Base-by-base conservation (phyloP, 2,329 filamentous ascomycete species). In the Hypomyces rosellus region DNA sequence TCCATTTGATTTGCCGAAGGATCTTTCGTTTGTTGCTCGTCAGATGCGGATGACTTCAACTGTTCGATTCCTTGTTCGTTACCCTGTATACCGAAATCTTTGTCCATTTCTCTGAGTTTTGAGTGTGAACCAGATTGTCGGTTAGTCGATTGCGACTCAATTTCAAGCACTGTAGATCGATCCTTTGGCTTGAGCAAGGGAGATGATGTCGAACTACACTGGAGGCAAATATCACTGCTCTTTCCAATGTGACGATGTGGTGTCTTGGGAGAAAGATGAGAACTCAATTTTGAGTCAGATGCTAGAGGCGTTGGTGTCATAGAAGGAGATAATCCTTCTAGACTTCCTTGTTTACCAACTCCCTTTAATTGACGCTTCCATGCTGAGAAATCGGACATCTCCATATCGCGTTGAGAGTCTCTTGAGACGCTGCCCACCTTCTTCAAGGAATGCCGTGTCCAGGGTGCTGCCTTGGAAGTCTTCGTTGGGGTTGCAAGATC, bases 351-450 rank as follows among this genome's bases (percentile, higher is more conserved):
- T 2, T 30, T 34, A 14, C 20, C n/a, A 12, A 45, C 15, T 18
- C 45, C 47, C 20, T 37, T 44, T 30, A 50, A 20, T 36, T 44
- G 51, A 36, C 44, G 48, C 38, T 45, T 53, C 51, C 48, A 50
- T 4, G 34, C 30, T 41, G 51, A 50, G n/a, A 44, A 6, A 18
- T 48, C 48, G 2, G 44, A 40, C 6, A 43, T 39, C 15, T 48
- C 45, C 5, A 38, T 40, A 4, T 34, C 42, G 34, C 12, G 39
- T 18, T 39, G 36, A 7, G 40, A 22, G 15, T 37, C 36, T 16
- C 49, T 41, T 7, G 42, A 11, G 36, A 16, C 8, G 4, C n/a
- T 42, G 3, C 8, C 25, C 3, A 14, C 20, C 30, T 39, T 48
- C 1, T 39, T 48, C 1, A 36, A 14, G 3, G 46, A 50, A 4